Percentiles rank a stretch among this genome's conserved stretches.
Conservation (phyloP, 106 monocot genomes). For the Platanthera zijinensis region DNA sequence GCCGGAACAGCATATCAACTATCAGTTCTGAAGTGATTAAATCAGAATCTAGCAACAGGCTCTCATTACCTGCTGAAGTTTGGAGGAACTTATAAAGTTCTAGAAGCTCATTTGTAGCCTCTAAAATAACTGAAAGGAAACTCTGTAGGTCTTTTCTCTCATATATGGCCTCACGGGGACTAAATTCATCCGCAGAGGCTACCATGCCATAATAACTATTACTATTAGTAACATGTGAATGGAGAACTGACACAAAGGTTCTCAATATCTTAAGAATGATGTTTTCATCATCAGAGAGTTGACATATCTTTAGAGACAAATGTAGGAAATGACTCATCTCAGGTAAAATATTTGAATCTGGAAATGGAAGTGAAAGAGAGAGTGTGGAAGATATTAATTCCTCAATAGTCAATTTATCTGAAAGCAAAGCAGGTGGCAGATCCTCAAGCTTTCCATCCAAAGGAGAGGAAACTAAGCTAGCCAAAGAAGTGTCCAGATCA, state of each 20-base stretch:
- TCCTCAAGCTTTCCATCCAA: constrained; percentile 86
- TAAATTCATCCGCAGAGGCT: constrained; percentile 13
- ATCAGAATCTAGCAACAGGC: constrained; percentile 22
- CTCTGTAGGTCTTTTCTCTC: constrained; percentile 20
- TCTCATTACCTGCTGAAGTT: constrained; percentile 6
- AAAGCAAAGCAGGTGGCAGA: constrained; percentile 69
- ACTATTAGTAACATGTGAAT: constrained; percentile 24
- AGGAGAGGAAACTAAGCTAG: constrained; percentile 63
- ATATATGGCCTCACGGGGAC: neutral
- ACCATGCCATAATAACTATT: constrained; percentile 12
- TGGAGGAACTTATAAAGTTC: constrained; percentile 34
- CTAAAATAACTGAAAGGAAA: constrained; percentile 21
- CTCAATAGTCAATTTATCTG: constrained; percentile 43
- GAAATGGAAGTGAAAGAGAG: constrained; percentile 32
- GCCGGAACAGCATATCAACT: constrained; percentile 45
- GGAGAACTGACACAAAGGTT: constrained; percentile 47
- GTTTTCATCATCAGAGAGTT: constrained; percentile 28
- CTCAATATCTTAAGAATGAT: constrained; percentile 31
- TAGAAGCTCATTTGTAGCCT: constrained; percentile 49
- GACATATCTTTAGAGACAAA: constrained; percentile 41
- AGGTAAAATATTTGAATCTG: constrained; percentile 37
- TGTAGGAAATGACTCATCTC: constrained; percentile 66
- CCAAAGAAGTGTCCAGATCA: constrained; percentile 77
- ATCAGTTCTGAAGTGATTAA: constrained; percentile 37
- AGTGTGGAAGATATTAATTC: constrained; percentile 50